Conservation (phyloP, 495 filamentous ascomycete genomes). For the Talaromyces liani region DNA sequence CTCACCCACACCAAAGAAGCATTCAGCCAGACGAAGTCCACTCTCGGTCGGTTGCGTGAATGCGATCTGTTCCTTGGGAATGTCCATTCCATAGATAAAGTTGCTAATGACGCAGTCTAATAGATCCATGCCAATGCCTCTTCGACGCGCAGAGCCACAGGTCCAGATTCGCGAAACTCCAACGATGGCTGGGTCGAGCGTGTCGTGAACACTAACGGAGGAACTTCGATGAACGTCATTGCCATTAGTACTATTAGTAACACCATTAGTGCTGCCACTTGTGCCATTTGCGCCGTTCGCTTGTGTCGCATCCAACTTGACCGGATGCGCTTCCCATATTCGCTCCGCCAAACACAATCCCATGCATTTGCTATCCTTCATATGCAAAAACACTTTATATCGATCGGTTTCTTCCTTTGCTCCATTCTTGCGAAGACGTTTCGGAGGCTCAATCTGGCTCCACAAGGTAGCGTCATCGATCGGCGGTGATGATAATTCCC, state of each 20-base stretch:
- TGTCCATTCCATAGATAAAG: constrained; percentile 60
- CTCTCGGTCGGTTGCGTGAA: constrained; percentile 74
- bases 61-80: constrained; percentile 55
- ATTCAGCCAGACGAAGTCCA: constrained; percentile 52
- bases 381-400: constrained; percentile 58
- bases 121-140: constrained; percentile 55
- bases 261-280: constrained; percentile 4
- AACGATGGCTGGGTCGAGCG: constrained; percentile 46
- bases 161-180: constrained; percentile 72
- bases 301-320: constrained; percentile 21
- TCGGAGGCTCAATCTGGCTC: constrained; percentile 40
- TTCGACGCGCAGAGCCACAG: constrained; percentile 48
- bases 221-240: constrained; percentile 25
- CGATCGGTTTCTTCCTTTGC: constrained; percentile 41
- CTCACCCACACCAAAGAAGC: constrained; percentile 50
- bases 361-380: constrained; percentile 56
- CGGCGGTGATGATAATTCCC: constrained; percentile 55
- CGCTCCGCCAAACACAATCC: constrained; percentile 61
- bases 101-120: constrained; percentile 54
- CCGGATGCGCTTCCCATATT: constrained; percentile 49
- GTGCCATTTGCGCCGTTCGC: constrained; percentile 18
- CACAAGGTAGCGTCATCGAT: constrained; percentile 55
- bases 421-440: constrained; percentile 23
- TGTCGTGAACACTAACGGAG: constrained; percentile 35
- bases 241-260: constrained; percentile 9